phyloP scores from a whole-genome alignment of 2,329 filamentous ascomycete genomes.

The Arachnomyces sp. region DNA sequence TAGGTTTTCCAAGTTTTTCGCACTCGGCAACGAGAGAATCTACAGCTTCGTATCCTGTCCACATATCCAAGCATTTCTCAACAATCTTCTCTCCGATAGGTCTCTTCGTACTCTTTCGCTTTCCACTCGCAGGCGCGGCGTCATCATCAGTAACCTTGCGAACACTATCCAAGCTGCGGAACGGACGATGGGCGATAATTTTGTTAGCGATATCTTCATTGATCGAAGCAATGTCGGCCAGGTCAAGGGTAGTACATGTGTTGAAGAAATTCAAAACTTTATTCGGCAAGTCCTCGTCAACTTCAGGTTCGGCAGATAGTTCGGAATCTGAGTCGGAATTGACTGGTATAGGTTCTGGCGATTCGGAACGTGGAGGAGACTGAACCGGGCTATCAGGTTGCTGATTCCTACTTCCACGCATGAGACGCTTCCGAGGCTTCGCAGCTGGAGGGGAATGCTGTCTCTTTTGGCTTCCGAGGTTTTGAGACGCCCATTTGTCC shows the following conservation, averaged over 20 bases:
- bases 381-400: slow-evolving; percentile 13
- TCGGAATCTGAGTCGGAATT: slow-evolving; percentile 41
- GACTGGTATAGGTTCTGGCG: slow-evolving; percentile 26
- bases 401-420: slow-evolving; percentile 29
- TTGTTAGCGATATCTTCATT: slow-evolving; percentile 60
- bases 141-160: slow-evolving; percentile 51
- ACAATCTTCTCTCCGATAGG: slow-evolving; percentile 59
- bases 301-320: slow-evolving; percentile 30
- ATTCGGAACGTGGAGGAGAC: slow-evolving; percentile 25
- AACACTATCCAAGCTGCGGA: slow-evolving; percentile 56
- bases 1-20: slow-evolving; percentile 60
- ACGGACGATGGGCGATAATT: slow-evolving; percentile 68
- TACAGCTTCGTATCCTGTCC: slow-evolving; percentile 70
- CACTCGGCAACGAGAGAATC: slow-evolving; percentile 73
- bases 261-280: slow-evolving; percentile 77
- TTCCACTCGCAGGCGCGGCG: slow-evolving; percentile 41
- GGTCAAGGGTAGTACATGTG: slow-evolving; percentile 61
- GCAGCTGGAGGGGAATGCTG: slow-evolving; percentile 17
- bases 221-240: slow-evolving; percentile 73
- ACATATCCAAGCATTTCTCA: slow-evolving; percentile 62
- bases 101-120: slow-evolving; percentile 40
- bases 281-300: slow-evolving; percentile 39
- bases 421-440: slow-evolving; percentile 30
- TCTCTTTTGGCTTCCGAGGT: slow-evolving; percentile 16
- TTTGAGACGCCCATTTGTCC: slow-evolving; percentile 49